Evolutionary conservation across 768 basidiomycete genomes (phyloP), one percentile per base, ranked within the genome.

Genomic region (Russula sp.): DNA sequence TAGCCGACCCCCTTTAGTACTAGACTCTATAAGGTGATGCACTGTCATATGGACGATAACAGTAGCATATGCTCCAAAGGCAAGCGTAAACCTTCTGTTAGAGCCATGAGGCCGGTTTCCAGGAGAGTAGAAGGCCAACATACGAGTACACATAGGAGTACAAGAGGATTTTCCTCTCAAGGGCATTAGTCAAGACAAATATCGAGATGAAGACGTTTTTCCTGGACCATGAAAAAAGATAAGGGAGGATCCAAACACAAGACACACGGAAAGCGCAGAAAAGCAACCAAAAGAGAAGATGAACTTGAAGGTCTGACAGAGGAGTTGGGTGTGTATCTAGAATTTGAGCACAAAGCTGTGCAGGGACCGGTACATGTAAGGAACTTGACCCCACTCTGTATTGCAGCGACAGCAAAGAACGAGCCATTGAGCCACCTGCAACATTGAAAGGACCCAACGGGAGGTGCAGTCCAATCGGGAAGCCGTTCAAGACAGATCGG

Each of bases 31-130:
- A 6, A 68, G n/a, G 36, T 18, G 38, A 71, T 83, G 25, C 53
- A 92, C 88, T 56, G 93, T 92, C 96, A 99, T 98, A 70, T 98
- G 98, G n/a, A 93, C 72, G 36, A 95, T 98, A 65, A 99, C 84
- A 25, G 95, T 5, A 3, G 82, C 93, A 74, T 96, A 99, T 1
- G 93, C 91, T 35, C 96, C 71, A 69, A 98, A 85, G 34, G 92
- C 88, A 7, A 82, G 69, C 3, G 91, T 97, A 99, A 6, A 29
- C 25, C 83, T 84, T 82, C 86, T 85, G 72, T 91, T 94, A 4
- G 86, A 82, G 38, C 95, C 95, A 66, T 95, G 91, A 5, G 95
- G 95, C 11, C 96, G 77, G 71, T 98, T 98, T 0, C 95, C 96
- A 58, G 97, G 84, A 85, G 68, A 94, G 81, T 43, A 98, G 77